Conservation (phyloP, 345 rosid species). For the Sonneratia alba region DNA sequence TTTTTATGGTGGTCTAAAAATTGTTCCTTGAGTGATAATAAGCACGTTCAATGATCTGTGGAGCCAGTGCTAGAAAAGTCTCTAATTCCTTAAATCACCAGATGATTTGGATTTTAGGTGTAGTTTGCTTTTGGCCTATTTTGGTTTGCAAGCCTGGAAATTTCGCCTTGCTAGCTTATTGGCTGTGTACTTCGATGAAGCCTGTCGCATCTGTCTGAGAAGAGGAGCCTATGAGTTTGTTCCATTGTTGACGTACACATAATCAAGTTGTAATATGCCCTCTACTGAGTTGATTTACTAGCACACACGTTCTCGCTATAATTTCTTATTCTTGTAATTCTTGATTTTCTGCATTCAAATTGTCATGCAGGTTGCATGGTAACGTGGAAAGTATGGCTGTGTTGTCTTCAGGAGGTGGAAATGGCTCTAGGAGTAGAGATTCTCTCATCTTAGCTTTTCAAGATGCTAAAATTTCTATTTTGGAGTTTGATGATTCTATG, state of each 20-base stretch:
- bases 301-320: slow-evolving; percentile 14
- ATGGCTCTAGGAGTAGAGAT: slow-evolving; percentile 63
- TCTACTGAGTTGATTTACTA: not conserved
- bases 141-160: not conserved
- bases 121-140: not conserved
- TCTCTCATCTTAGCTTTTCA: slow-evolving; percentile 65
- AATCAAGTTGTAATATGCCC: not conserved
- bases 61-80: not conserved
- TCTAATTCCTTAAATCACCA: not conserved
- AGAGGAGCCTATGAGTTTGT: not conserved
- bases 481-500: slow-evolving; percentile 89
- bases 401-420: slow-evolving; percentile 54
- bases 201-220: not conserved
- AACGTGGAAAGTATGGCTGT: slow-evolving; percentile 81
- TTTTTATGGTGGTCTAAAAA: slow-evolving; percentile 1
- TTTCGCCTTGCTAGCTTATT: not conserved
- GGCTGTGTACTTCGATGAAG: not conserved
- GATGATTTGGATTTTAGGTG: not conserved
- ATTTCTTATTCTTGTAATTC: not conserved
- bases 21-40: not conserved
- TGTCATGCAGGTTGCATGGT: slow-evolving; percentile 62
- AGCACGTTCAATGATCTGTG: not conserved
- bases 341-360: not conserved
- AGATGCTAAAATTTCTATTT: slow-evolving; percentile 72
- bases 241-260: not conserved